These are phyloP conservation scores for Ophiocordyceps camponoti-leonardi DNA, from an alignment of 2,329 filamentous ascomycete genomes.

Conservation along the genomic window DNA sequence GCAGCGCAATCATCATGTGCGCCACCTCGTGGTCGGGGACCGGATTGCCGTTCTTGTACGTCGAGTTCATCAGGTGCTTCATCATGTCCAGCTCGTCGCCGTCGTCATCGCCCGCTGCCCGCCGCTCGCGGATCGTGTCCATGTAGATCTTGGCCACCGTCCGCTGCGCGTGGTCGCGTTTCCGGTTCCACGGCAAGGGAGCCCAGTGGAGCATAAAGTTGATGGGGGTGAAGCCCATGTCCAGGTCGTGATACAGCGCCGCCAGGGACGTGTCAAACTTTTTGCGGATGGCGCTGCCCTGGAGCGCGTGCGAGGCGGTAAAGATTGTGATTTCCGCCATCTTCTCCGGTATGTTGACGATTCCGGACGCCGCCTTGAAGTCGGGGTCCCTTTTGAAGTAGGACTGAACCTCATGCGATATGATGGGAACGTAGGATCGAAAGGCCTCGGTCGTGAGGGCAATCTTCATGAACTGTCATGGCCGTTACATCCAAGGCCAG, in stretches of 20 bases:
- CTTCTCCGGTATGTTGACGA: constrained; percentile 53
- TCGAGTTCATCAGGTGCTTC: constrained; percentile 73
- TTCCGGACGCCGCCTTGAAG: constrained; percentile 52
- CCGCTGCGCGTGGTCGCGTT: constrained; percentile 60
- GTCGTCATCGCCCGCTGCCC: constrained; percentile 31
- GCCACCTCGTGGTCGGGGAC: constrained; percentile 76
- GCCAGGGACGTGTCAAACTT: constrained; percentile 70
- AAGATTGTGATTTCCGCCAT: constrained; percentile 84
- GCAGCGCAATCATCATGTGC: constrained; percentile 84
- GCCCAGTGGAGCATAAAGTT: constrained; percentile 87
- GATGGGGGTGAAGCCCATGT: constrained; percentile 77
- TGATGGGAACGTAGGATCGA: constrained; percentile 60
- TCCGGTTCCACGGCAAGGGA: constrained; percentile 74
- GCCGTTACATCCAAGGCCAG: constrained; percentile 3
- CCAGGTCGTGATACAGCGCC: constrained; percentile 70
- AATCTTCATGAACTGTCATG: constrained; percentile 56
- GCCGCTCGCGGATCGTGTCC: constrained; percentile 61
- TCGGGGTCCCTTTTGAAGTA: constrained; percentile 51
- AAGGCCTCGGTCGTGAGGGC: constrained; percentile 62
- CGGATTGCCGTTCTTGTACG: constrained; percentile 64
- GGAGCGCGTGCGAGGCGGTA: constrained; percentile 70
- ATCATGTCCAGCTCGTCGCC: constrained; percentile 55
- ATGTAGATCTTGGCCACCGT: constrained; percentile 72
- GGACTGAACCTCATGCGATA: constrained; percentile 54
- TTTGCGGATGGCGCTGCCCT: constrained; percentile 67